phyloP scores from a whole-genome alignment of 2,329 filamentous ascomycete genomes.

The Diplodia corticola region DNA sequence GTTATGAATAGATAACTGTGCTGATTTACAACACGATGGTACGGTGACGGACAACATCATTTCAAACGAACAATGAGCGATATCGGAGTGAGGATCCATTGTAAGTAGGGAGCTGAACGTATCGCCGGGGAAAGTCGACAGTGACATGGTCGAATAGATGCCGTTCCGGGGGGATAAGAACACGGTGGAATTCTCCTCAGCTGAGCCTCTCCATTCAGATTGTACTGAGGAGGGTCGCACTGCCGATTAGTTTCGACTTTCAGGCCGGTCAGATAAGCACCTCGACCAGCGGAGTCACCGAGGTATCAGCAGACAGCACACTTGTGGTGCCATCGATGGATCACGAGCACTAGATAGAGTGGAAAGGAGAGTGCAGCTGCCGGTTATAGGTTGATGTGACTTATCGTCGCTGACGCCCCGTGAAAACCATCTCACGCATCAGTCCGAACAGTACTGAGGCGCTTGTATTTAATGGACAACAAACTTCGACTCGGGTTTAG shows the following conservation, averaged over 20 bases:
- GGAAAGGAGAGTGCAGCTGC: not conserved
- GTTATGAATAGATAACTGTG: not conserved
- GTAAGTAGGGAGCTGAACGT: too few species aligned
- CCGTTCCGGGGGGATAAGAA: too few species aligned
- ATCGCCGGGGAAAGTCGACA: too few species aligned
- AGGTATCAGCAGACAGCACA: not conserved
- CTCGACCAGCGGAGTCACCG: not conserved
- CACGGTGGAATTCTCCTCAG: too few species aligned
- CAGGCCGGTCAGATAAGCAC: not conserved
- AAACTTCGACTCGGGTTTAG: too few species aligned
- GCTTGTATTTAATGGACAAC: too few species aligned
- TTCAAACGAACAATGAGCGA: not conserved
- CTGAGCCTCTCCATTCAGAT: not conserved
- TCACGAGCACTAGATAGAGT: not conserved
- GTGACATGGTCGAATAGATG: too few species aligned
- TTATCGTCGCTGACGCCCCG: not conserved
- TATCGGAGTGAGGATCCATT: not conserved
- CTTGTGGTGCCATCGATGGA: fast-evolving
- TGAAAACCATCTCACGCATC: too few species aligned
- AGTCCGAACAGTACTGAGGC: too few species aligned
- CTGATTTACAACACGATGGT: not conserved
- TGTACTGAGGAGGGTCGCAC: not conserved
- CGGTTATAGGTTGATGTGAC: not conserved
- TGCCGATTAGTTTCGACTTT: not conserved
- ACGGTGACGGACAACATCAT: not conserved